A percentile compares a stretch with the other conserved stretches of the same genome.
Evolutionary conservation across 1,284 basidiomycete species (phyloP).

Genomic region (Tilletia setariae): DNA sequence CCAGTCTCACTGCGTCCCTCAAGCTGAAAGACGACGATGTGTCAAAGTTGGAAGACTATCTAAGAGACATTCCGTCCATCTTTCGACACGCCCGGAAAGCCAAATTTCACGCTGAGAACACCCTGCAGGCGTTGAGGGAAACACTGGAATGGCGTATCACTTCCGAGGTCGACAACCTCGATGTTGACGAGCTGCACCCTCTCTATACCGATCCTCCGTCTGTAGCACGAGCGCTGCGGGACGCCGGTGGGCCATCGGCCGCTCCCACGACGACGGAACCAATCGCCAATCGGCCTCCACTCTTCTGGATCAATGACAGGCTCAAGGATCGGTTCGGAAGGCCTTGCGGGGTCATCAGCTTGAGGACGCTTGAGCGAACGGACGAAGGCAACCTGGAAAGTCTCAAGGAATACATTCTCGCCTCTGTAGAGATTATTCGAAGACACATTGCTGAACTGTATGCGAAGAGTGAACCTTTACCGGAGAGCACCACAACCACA

Average conservation of each 20-base stretch:
- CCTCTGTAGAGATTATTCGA: slow-evolving; percentile 46
- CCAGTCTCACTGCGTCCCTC: neutral
- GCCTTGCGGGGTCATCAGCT: slow-evolving; percentile 44
- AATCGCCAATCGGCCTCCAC: slow-evolving; percentile 33
- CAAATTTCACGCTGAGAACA: slow-evolving; percentile 30
- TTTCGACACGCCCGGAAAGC: slow-evolving; percentile 43
- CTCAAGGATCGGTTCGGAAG: slow-evolving; percentile 45
- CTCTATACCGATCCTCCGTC: slow-evolving; percentile 40
- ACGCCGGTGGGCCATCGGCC: neutral
- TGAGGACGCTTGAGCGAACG: slow-evolving; percentile 43
- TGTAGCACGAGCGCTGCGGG: slow-evolving; percentile 10
- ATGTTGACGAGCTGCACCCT: slow-evolving; percentile 37
- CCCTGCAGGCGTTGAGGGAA: slow-evolving; percentile 30
- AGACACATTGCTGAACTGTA: slow-evolving; percentile 33
- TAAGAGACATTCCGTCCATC: slow-evolving; percentile 32
- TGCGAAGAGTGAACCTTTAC: neutral
- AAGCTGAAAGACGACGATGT: slow-evolving; percentile 3
- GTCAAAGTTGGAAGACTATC: neutral
- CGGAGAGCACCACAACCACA: slow-evolving; percentile 15
- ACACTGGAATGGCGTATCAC: slow-evolving; percentile 42
- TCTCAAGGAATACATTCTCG: slow-evolving; percentile 50
- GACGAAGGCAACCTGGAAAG: slow-evolving; percentile 37
- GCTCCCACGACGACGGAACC: neutral
- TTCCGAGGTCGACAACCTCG: slow-evolving; percentile 40
- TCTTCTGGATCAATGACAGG: slow-evolving; percentile 49